Conservation (phyloP, 2,329 filamentous ascomycete species). For the Rugonectria rugulosa region DNA sequence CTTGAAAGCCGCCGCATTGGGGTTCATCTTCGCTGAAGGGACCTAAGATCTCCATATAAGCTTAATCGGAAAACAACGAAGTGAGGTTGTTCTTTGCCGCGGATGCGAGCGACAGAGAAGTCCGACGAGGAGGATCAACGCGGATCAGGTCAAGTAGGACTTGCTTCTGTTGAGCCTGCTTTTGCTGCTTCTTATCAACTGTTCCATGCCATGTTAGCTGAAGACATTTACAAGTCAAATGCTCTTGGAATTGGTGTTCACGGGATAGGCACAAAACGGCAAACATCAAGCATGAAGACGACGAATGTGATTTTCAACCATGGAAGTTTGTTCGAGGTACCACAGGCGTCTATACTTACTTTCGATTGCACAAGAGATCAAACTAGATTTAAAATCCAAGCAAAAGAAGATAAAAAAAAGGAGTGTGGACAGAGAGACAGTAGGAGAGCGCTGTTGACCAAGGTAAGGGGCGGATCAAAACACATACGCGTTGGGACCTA, state of each 20-base stretch:
- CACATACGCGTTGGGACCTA: not conserved
- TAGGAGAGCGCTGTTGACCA: not conserved
- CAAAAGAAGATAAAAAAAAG: not conserved
- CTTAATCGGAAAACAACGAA: not conserved
- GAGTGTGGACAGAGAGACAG: not conserved
- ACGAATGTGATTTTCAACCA: not conserved
- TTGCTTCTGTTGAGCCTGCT: not conserved
- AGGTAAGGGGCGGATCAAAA: not conserved
- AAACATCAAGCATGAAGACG: not conserved
- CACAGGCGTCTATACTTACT: not conserved
- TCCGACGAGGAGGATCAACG: not conserved
- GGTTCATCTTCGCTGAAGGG: slow-evolving; percentile 37
- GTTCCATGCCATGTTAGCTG: not conserved
- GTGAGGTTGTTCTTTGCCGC: not conserved
- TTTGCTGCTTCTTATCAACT: not conserved
- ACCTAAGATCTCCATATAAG: not conserved
- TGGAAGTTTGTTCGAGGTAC: not conserved
- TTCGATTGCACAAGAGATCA: not conserved
- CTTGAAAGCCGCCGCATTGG: slow-evolving; percentile 37
- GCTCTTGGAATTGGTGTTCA: not conserved
- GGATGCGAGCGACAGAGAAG: too few relatives aligned
- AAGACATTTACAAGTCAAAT: not conserved
- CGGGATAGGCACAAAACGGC: not conserved
- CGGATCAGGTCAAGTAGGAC: not conserved
- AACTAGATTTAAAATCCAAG: not conserved